Base-by-base conservation (phyloP, 1,139 yeast genomes). In the Yamadazyma trypodendri region DNA sequence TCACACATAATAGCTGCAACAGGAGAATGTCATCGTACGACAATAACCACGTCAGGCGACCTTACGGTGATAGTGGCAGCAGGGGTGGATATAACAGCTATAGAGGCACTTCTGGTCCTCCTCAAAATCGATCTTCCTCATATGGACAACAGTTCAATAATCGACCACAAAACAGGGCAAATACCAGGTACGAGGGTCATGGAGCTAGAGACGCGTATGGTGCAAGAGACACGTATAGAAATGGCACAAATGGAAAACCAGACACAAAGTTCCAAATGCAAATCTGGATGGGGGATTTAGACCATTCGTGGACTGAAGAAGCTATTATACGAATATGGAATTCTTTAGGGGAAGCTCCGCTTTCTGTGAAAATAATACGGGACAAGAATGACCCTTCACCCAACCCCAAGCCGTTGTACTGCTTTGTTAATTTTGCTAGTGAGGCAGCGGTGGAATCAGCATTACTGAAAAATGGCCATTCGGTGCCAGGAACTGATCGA, bases 251-350 rank as follows among this genome's bases (percentile, higher is more conserved):
- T 10, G 21, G 21, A 5, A 28, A 21, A 17, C 29, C 23, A 13
- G 35, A 32, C 10, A 24, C 17, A 8, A 24, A 18, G 21, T 32
- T 14, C 11, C 30, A 16, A 25, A 10, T 20, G 7, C 77, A 71
- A 44, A 43, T 88, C 38, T 89, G 96, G 96, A 90, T 90, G 97
- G 97, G 97, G 9, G 97, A 89, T 58, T 65, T 90, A 33, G 96
- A 89, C 50, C 87, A 94, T 1, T 72, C 79, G 62, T 85, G 94
- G 81, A 89, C 84, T 46, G 97, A 89, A 58, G 67, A 66, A 12
- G 70, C 77, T 34, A 77, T 90, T 36, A 69, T 72, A 29, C 70
- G 77, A 38, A 68, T 88, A 37, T 90, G 97, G 97, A 44, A 55
- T 5, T 38, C 60, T 10, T 45, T 65, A 10, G 77, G 75, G 1